Conservation (phyloP, 306 rosid genomes). For the Ceratonia siliqua region DNA sequence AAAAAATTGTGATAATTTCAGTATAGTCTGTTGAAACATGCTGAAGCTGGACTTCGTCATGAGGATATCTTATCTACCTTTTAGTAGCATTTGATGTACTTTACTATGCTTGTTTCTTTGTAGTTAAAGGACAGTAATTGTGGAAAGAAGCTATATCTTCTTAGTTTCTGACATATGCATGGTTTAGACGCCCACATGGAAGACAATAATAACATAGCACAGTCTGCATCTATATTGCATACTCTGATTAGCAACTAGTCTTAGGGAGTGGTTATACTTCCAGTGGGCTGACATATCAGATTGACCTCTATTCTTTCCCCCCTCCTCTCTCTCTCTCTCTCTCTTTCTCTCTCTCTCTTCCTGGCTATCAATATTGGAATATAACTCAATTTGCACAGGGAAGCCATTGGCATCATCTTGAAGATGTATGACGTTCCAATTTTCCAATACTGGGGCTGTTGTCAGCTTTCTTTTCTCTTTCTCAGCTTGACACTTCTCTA, state of each 20-base stretch:
- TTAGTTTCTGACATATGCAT: not conserved
- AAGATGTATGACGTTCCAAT: slow-evolving; percentile 6
- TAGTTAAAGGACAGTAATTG: slow-evolving; percentile 17
- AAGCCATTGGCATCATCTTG: slow-evolving; percentile 7
- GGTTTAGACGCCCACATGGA: not conserved
- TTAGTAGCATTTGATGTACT: slow-evolving; percentile 18
- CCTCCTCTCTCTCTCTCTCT: not conserved
- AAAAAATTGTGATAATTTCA: slow-evolving; percentile 2
- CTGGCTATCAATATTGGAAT: not conserved
- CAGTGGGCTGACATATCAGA: not conserved
- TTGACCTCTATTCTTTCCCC: not conserved
- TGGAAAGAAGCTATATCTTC: not conserved
- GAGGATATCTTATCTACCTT: not conserved
- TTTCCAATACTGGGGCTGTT: slow-evolving; percentile 9
- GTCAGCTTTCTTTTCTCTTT: slow-evolving; percentile 2
- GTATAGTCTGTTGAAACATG: slow-evolving; percentile 22
- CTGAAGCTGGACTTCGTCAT: slow-evolving; percentile 23
- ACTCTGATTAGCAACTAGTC: not conserved
- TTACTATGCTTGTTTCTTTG: not conserved
- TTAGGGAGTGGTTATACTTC: not conserved
- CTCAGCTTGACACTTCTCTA: not conserved
- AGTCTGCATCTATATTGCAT: slow-evolving; percentile 14
- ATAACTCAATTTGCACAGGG: not conserved
- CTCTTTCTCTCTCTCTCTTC: not conserved
- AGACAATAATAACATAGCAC: not conserved